phyloP scores from a whole-genome alignment of 768 basidiomycete species.

The Russula brevipes region DNA sequence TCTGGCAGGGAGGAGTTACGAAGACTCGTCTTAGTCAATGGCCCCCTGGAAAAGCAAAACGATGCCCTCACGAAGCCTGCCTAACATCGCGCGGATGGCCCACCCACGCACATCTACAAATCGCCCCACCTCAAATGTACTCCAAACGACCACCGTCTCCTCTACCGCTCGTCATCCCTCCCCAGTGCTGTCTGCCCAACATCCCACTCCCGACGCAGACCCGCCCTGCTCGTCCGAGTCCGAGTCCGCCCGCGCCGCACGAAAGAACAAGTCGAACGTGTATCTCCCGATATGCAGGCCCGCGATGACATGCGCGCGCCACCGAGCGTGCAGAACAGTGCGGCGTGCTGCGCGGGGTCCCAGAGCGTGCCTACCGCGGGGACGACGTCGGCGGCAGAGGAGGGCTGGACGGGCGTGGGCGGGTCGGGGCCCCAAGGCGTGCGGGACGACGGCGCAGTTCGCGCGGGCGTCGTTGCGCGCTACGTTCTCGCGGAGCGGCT shows the following conservation, averaged over 20 bases:
- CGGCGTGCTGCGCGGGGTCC: slow-evolving; percentile 56
- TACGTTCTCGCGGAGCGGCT: slow-evolving; percentile 55
- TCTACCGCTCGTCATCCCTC: slow-evolving; percentile 59
- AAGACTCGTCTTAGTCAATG: too few species aligned
- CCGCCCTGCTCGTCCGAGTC: too few species aligned
- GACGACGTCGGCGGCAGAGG: slow-evolving; percentile 43
- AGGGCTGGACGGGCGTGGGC: slow-evolving; percentile 25
- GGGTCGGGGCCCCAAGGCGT: slow-evolving; percentile 66
- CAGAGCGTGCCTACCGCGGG: slow-evolving; percentile 75
- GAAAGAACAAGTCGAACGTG: slow-evolving; percentile 59
- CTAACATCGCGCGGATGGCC: too few species aligned
- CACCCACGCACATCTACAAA: neutral
- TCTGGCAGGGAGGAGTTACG: too few species aligned
- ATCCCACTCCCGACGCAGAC: slow-evolving; percentile 44
- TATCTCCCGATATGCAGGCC: slow-evolving; percentile 76
- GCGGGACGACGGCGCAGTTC: slow-evolving; percentile 50
- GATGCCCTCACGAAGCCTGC: too few species aligned
- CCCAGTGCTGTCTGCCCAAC: slow-evolving; percentile 36
- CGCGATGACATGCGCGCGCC: slow-evolving; percentile 58
- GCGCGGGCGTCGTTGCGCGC: slow-evolving; percentile 42
- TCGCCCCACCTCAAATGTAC: slow-evolving; percentile 29
- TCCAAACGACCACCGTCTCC: slow-evolving; percentile 71
- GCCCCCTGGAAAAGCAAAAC: too few species aligned
- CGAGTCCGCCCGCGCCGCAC: slow-evolving; percentile 28
- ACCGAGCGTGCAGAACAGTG: slow-evolving; percentile 50